phyloP scores from a whole-genome alignment of 2,329 filamentous ascomycete species.

The Mycosphaerella arachidis region DNA sequence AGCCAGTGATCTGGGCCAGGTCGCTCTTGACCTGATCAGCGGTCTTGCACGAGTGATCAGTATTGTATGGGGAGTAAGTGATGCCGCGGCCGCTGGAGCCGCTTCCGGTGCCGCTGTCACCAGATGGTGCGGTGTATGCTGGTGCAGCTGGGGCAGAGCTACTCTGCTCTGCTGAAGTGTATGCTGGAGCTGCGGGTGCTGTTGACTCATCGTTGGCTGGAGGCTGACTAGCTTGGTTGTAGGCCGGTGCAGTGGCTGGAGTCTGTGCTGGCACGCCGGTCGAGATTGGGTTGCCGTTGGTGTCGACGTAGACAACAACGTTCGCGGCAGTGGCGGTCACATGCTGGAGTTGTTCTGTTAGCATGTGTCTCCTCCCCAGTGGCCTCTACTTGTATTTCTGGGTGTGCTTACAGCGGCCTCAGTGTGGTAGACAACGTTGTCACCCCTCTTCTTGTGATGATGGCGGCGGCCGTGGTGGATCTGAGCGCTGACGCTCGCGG shows the following conservation, averaged over 20 bases:
- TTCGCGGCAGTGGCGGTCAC: conserved; percentile 46
- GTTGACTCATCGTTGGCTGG: no score
- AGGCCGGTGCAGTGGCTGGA: neutral
- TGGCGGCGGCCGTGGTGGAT: conserved; percentile 36
- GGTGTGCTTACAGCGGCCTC: conserved; percentile 18
- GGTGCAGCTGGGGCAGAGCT: conserved; percentile 8
- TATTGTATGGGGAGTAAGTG: conserved; percentile 56
- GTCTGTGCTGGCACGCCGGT: conserved; percentile 10
- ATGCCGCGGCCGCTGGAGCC: conserved; percentile 45
- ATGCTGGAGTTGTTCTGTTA: conserved; percentile 10
- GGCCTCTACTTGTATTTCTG: neutral
- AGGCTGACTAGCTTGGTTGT: no score
- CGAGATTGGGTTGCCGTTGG: conserved; percentile 50
- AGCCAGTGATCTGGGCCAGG: conserved; percentile 55
- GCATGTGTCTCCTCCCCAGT: neutral
- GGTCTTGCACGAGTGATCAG: conserved; percentile 61
- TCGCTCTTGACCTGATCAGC: conserved; percentile 60
- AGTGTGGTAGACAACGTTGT: conserved; percentile 26
- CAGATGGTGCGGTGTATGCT: neutral
- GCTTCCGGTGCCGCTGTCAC: conserved; percentile 1
- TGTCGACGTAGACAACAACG: conserved; percentile 57
- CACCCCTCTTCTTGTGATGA: conserved; percentile 35
- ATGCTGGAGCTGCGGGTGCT: neutral
- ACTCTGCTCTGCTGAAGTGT: neutral
- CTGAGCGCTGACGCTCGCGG: conserved; percentile 23